Conservation (phyloP, 2,329 filamentous ascomycete genomes). For the Claviceps africana region DNA sequence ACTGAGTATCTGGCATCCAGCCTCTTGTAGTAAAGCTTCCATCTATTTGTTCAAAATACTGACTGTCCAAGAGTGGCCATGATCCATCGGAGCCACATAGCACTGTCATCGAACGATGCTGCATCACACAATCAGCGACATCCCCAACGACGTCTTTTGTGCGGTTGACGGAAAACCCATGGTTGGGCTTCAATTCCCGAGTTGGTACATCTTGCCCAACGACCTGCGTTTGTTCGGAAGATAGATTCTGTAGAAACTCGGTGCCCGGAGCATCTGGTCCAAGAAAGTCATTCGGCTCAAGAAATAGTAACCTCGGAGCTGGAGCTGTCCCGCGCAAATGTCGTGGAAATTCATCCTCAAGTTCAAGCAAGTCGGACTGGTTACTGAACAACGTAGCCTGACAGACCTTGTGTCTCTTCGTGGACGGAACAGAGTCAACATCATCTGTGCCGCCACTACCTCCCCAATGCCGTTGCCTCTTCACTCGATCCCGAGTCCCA, state of each 20-base stretch:
- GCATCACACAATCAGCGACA: neutral
- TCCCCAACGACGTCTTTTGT: neutral
- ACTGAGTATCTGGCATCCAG: slow-evolving; percentile 27
- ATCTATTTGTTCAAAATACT: slow-evolving; percentile 23
- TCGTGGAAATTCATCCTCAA: neutral
- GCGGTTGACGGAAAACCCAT: neutral
- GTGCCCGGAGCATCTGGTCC: slow-evolving; percentile 1
- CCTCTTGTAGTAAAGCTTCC: slow-evolving; percentile 29
- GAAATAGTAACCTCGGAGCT: slow-evolving; percentile 1
- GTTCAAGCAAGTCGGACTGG: neutral
- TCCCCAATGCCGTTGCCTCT: slow-evolving; percentile 5
- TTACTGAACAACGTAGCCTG: neutral
- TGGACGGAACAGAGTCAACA: neutral
- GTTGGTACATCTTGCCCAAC: neutral
- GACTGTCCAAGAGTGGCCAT: slow-evolving; percentile 19
- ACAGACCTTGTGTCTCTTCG: neutral
- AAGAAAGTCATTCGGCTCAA: slow-evolving; percentile 5
- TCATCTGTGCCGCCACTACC: neutral
- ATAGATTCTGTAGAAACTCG: neutral
- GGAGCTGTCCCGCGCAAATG: neutral
- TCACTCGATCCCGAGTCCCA: slow-evolving; percentile 9
- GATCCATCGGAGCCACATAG: slow-evolving; percentile 13
- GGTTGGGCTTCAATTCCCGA: neutral
- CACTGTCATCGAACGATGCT: slow-evolving; percentile 4
- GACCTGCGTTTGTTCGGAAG: neutral